Percentiles rank a stretch among this genome's conserved stretches.
Evolutionary conservation across 805 yeast species (phyloP).

Genomic region (Zygosaccharomyces bailii): DNA sequence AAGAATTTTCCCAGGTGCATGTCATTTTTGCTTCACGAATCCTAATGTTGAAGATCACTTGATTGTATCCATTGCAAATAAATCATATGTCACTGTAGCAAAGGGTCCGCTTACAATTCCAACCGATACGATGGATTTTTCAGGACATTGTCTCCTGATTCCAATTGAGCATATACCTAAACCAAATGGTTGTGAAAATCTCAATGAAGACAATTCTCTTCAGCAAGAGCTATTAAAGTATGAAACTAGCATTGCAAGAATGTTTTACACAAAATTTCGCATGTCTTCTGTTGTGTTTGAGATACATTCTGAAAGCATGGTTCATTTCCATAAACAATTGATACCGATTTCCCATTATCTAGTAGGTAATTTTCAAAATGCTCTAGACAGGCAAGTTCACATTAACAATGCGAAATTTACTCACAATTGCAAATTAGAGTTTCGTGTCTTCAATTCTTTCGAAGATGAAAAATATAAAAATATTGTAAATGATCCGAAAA

Average conservation of each 20-base stretch:
- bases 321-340: conserved; percentile 77
- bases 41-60: conserved; percentile 75
- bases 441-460: conserved; percentile 34
- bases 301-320: conserved; percentile 56
- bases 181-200: conserved; percentile 27
- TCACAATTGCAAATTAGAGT: conserved; percentile 43
- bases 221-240: conserved; percentile 46
- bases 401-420: conserved; percentile 48
- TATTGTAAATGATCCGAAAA: conserved; percentile 28
- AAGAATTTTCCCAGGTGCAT: conserved; percentile 53
- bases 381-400: conserved; percentile 43
- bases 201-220: conserved; percentile 20
- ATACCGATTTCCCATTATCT: conserved; percentile 58
- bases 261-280: conserved; percentile 44
- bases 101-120: conserved; percentile 78
- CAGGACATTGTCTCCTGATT: conserved; percentile 79
- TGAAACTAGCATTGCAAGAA: conserved; percentile 46
- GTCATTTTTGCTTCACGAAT: conserved; percentile 83
- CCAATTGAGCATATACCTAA: conserved; percentile 73
- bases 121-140: conserved; percentile 46
- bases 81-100: conserved; percentile 68
- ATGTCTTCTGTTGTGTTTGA: conserved; percentile 64
- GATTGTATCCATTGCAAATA: conserved; percentile 69
- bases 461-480: conserved; percentile 30
- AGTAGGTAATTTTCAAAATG: conserved; percentile 42